These are phyloP conservation scores for Rhytidhysteron rufulum DNA, from an alignment of 2,329 filamentous ascomycete species.

Conservation along the genomic window DNA sequence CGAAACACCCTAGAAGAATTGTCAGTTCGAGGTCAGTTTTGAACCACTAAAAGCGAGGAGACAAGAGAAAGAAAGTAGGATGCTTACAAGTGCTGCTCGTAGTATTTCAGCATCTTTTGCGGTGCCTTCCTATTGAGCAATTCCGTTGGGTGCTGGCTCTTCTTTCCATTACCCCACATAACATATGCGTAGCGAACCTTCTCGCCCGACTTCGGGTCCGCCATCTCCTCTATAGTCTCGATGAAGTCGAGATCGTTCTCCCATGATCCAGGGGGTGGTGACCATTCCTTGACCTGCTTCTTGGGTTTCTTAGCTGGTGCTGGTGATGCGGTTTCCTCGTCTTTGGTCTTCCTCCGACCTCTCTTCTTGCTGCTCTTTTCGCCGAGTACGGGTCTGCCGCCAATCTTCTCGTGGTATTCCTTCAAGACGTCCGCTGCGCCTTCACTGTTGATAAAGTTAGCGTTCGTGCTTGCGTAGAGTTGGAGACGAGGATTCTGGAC, in stretches of 20 bases:
- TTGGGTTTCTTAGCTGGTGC: conserved; percentile 19
- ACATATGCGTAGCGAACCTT: conserved; percentile 63
- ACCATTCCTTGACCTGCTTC: conserved; percentile 54
- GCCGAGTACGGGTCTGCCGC: conserved; percentile 57
- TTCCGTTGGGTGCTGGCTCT: conserved; percentile 67
- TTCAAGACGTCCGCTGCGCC: conserved; percentile 53
- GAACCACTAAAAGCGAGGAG: no score
- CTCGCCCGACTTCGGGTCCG: conserved; percentile 35
- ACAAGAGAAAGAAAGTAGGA: neutral
- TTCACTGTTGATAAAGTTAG: conserved; percentile 11
- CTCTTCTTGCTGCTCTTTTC: conserved; percentile 53
- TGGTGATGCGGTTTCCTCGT: conserved; percentile 18
- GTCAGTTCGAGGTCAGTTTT: no score
- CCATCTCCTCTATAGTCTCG: conserved; percentile 67
- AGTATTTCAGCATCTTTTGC: conserved; percentile 59
- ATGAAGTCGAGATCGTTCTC: conserved; percentile 68
- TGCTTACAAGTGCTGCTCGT: conserved; percentile 45
- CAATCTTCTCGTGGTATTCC: conserved; percentile 60
- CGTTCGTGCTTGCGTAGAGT: neutral
- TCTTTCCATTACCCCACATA: conserved; percentile 69
- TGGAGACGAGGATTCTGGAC: no score
- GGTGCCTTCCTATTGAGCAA: conserved; percentile 73
- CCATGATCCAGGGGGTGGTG: conserved; percentile 70
- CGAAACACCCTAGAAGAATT: neutral
- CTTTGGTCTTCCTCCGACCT: conserved; percentile 22